Evolutionary conservation across 345 rosid genomes (phyloP), one percentile per base, ranked within the genome.

Genomic region (Acer yangbiense): DNA sequence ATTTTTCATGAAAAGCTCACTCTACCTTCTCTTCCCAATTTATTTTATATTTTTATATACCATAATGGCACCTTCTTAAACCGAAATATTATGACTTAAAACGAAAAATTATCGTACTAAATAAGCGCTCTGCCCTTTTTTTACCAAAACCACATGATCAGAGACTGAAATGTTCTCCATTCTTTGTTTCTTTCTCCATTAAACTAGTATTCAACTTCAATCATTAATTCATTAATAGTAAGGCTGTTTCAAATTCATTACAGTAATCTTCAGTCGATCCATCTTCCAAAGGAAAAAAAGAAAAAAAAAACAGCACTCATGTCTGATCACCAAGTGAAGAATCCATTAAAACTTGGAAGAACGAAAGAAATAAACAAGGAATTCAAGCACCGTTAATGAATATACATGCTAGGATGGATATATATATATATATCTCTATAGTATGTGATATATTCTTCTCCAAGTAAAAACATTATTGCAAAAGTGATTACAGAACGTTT

Each of bases 401-500:
- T 54, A 20, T 54, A 65, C 64, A 75, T 54, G 17, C 52, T 66
- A 32, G 17, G 12, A 27, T 46, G 16, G 46, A 25, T 25, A 25
- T 25, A 6, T 16, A 44, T 25, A 17, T 48, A 0, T 61, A 16
- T 13, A 7, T 11, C 1, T 32, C 7, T 18, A 11, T 1, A 1
- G 50, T 52, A 46, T 32, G 39, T 17, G 32, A 55, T 61, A 35
- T 61, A 52, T 61, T 43, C 21, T 46, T 18, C 62, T 76, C 20
- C 62, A 61, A 20, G 63, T 35, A 18, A 23, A 23, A 73, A 64
- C 78, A 64, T 79, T 77, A 68, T 76, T 72, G 58, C 27, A 69
- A 66, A 25, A 27, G 76, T 70, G 76, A 74, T 63, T 74, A 76
- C 81, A 68, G 43, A 70, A n/a, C 65, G 27, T 64, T 65, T 35